Evolutionary conservation across 2,329 filamentous ascomycete species (phyloP), one percentile per base, ranked within the genome.

Genomic region (Cercospora nicotianae): DNA sequence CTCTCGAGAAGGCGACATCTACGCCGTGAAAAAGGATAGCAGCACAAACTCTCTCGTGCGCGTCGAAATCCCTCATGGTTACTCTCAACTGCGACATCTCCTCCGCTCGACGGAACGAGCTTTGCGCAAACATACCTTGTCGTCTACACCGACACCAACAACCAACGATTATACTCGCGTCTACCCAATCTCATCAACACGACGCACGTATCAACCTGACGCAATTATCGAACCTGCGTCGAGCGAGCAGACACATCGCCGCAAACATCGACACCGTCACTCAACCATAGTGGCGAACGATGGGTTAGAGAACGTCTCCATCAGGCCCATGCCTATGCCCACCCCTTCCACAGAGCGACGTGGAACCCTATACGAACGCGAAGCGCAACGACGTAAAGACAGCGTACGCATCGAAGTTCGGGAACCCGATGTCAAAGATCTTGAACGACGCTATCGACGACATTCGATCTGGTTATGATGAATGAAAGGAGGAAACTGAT

Each of bases 31-130:
- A 12, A 70, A 69, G 58, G 73, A 75, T 69, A 39, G 12, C 18
- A 39, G 5, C 30, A 75, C 76, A 77, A 80, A 82, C 73, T 16
- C 36, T 39, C 77, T 79, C 28, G 80, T 83, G 67, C 81, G 79
- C 23, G 79, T 84, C 33, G 82, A 84, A 74, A 75, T 83, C 59
- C 80, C 81, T 13, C 75, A 77, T 42, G 77, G 76, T 63, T 83
- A 83, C 75, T 71, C 77, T 48, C 76, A 82, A 65, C 77, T 80
- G 51, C 75, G 74, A 31, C 73, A 76, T 48, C 79, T 83, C 5
- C 75, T 83, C 59, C 79, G 75, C 70, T 80, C 80, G 33, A 79
- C 81, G 66, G 80, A 82, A 70, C 79, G 80, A 66, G 67, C 79
- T 45, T 76, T 80, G 75, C 74, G 77, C 75, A 66, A 77, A 74